Evolutionary conservation across 768 basidiomycete genomes (phyloP).

Genomic region (Suillus subalutaceus): DNA sequence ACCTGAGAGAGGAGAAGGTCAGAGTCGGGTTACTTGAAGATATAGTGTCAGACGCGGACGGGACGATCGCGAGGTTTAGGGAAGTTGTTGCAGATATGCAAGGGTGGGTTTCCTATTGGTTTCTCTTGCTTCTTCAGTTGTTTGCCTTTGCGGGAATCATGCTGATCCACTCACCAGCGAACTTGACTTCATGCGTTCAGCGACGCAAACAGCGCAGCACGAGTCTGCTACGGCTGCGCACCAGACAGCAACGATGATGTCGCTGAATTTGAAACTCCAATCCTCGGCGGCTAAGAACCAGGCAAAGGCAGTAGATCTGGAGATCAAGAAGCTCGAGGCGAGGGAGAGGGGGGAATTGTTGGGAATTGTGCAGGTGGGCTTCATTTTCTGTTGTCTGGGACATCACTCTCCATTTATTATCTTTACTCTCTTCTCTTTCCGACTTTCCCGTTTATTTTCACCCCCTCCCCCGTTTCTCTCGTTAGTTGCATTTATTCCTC

Average conservation of each 20-base stretch:
- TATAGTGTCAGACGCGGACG: slow-evolving; percentile 80
- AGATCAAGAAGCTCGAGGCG: slow-evolving; percentile 84
- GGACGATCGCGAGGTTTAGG: slow-evolving; percentile 89
- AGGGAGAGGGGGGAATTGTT: slow-evolving; percentile 81
- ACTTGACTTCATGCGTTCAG: slow-evolving; percentile 78
- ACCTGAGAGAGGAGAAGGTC: slow-evolving; percentile 6
- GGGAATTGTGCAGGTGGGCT: slow-evolving; percentile 73
- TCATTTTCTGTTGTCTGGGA: slow-evolving; percentile 6
- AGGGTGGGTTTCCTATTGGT: slow-evolving; percentile 46
- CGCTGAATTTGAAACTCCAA: slow-evolving; percentile 92
- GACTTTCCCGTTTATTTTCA: not conserved
- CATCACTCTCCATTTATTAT: not conserved
- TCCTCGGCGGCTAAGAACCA: slow-evolving; percentile 90
- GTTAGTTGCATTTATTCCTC: not conserved
- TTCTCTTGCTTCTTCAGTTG: slow-evolving; percentile 16
- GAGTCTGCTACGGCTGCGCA: slow-evolving; percentile 83
- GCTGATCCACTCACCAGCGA: slow-evolving; percentile 55
- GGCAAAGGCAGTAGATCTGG: slow-evolving; percentile 85
- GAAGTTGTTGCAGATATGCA: slow-evolving; percentile 88
- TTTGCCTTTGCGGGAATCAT: not conserved
- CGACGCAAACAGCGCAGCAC: slow-evolving; percentile 82
- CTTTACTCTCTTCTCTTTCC: not conserved
- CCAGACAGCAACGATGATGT: slow-evolving; percentile 92
- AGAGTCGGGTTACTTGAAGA: slow-evolving; percentile 57
- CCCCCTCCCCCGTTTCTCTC: not conserved